These are phyloP conservation scores for Periconia sp. DNA, from an alignment of 2,329 filamentous ascomycete genomes.

Conservation along the genomic window DNA sequence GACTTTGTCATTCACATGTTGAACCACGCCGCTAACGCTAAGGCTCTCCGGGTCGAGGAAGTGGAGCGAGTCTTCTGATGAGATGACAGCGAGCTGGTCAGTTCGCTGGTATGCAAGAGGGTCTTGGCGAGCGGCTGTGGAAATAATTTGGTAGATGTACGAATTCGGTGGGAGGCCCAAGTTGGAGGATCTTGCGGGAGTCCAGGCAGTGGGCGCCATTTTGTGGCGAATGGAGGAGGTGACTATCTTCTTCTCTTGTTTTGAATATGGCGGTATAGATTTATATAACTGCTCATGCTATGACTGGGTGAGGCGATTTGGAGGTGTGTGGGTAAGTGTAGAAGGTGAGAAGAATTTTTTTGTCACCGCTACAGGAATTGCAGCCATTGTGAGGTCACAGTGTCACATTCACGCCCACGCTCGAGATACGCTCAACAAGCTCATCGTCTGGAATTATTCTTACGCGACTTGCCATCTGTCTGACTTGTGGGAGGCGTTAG, in stretches of 20 bases:
- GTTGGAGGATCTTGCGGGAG: slow-evolving; percentile 19
- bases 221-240: not conserved
- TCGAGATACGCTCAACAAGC: no score
- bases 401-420: no score
- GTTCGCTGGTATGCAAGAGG: slow-evolving; percentile 32
- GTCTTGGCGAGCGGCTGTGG: slow-evolving; percentile 33
- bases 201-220: slow-evolving; percentile 21
- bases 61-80: slow-evolving; percentile 70
- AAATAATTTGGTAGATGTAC: slow-evolving; percentile 43
- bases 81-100: slow-evolving; percentile 59
- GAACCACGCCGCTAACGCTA: slow-evolving; percentile 49
- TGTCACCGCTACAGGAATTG: no score
- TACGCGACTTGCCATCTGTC: no score
- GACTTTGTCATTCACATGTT: slow-evolving; percentile 62
- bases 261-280: not conserved
- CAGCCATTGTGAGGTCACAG: no score
- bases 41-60: slow-evolving; percentile 65
- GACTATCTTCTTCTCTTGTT: not conserved
- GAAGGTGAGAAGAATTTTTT: no score
- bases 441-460: no score
- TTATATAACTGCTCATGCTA: no score
- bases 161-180: slow-evolving; percentile 35
- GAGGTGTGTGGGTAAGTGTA: no score
- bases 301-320: no score
- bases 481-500: no score